Base-by-base conservation (phyloP, 2,329 filamentous ascomycete species). In the Sporothrix mexicana region DNA sequence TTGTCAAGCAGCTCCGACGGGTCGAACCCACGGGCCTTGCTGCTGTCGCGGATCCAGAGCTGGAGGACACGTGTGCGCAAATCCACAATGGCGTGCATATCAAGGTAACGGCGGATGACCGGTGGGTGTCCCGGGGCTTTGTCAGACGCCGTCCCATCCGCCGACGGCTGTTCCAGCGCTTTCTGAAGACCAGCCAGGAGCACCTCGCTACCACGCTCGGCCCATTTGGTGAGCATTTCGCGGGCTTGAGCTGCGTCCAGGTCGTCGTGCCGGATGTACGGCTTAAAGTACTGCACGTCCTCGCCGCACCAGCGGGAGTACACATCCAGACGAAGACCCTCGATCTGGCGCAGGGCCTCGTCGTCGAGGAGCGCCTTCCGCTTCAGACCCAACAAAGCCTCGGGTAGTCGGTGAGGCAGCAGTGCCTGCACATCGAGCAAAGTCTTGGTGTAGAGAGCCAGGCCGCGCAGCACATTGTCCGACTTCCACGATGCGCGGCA, bases 181-280 rank as follows among this genome's bases (percentile, higher is more conserved):
- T 85, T 85, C 68, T 86, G 84, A 41, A 94, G 83, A 0, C 91
- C 91, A n/a, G 86, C 81, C 1, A 92, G 79, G 71, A 94, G 82
- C 8, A 86, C 84, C 61, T 87, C 82, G 20, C 88, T 87, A 1
- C 89, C 90, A 69, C 86, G 85, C 69, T 85, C 85, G 0, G 90
- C 89, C 92, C 92, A 95, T 41, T 79, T 80, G 25, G 85, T 85
- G 15, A 93, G 85, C 80, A 88, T 88, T 1, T 88, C 86, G 57
- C 86, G 85, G 0, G 88, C 88, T 74, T 90, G 86, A 30, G 84
- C 81, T 23, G 87, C 88, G 30, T 90, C 87, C 4, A 93, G 81
- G 76, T 96, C 92, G 76, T 95, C 93, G 77, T 97, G 91, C 43
- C 93, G 90, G 49, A 97, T 92, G 83, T 94, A 97, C 0, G 95